These are phyloP conservation scores for Rickenella mellea DNA, from an alignment of 768 basidiomycete genomes.

Conservation along the genomic window DNA sequence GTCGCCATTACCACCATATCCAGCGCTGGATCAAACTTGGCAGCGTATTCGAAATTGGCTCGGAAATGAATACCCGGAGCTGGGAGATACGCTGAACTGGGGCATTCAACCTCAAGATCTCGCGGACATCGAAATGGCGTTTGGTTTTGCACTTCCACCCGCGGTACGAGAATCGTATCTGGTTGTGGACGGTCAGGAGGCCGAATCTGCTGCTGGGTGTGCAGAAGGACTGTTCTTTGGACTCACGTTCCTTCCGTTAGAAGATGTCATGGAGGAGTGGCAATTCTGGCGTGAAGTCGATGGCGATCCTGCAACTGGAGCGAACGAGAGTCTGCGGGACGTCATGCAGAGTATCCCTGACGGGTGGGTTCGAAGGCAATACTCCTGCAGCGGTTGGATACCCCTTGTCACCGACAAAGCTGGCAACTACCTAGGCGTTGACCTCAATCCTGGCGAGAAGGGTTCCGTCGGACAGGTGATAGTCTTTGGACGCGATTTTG, in stretches of 20 bases:
- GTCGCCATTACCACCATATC: constrained; percentile 41
- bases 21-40: constrained; percentile 79
- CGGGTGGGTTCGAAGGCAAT: constrained; percentile 79
- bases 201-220: constrained; percentile 79
- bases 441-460: constrained; percentile 75
- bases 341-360: constrained; percentile 87
- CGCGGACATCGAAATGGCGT: constrained; percentile 71
- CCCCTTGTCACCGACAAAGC: constrained; percentile 89
- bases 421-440: constrained; percentile 95
- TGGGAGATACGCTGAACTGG: constrained; percentile 92
- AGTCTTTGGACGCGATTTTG: constrained; percentile 97
- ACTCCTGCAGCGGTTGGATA: constrained; percentile 94
- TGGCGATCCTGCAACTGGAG: constrained; percentile 76
- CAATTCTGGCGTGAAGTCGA: constrained; percentile 93
- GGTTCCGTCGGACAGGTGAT: constrained; percentile 89
- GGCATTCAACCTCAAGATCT: constrained; percentile 77
- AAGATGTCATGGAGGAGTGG: constrained; percentile 94
- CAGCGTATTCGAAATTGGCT: constrained; percentile 77
- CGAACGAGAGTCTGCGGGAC: constrained; percentile 59
- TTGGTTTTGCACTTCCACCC: constrained; percentile 76
- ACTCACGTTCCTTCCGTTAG: constrained; percentile 84
- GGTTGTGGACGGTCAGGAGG: constrained; percentile 86
- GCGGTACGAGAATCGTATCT: constrained; percentile 89
- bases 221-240: constrained; percentile 93
- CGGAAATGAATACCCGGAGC: constrained; percentile 79